These are phyloP conservation scores for Wickerhamiella cacticola DNA, from an alignment of 805 yeast genomes.

Conservation along the genomic window DNA sequence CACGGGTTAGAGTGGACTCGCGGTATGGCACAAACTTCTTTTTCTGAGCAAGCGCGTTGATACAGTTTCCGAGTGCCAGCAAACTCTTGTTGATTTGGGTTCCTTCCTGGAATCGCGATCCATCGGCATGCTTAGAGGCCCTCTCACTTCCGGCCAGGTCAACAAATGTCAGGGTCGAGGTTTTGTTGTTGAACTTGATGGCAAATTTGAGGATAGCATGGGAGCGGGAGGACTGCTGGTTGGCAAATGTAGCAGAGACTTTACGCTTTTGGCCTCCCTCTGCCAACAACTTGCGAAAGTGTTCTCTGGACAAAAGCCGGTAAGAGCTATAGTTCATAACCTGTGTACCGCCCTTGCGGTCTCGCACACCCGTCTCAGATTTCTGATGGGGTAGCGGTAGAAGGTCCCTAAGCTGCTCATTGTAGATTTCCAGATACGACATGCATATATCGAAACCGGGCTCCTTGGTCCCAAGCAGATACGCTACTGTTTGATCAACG, in stretches of 20 bases:
- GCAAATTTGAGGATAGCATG: conserved; percentile 85
- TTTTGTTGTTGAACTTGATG: conserved; percentile 27
- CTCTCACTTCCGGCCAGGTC: conserved; percentile 94
- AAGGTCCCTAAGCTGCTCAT: conserved; percentile 75
- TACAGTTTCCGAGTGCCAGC: conserved; percentile 79
- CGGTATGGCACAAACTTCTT: conserved; percentile 55
- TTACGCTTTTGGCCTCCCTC: conserved; percentile 36
- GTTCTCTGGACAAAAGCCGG: conserved; percentile 34
- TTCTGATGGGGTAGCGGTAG: conserved; percentile 36
- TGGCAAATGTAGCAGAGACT: conserved; percentile 79
- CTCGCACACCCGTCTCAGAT: conserved; percentile 39
- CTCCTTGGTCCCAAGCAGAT: conserved; percentile 53
- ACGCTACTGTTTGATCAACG: conserved; percentile 65
- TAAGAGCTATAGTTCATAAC: conserved; percentile 62
- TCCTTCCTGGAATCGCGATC: conserved; percentile 70
- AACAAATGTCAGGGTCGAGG: conserved; percentile 53
- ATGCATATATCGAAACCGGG: conserved; percentile 49
- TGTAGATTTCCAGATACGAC: conserved; percentile 70
- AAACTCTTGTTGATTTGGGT: conserved; percentile 85
- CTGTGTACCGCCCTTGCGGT: conserved; percentile 47
- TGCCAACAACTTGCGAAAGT: conserved; percentile 17
- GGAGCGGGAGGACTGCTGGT: conserved; percentile 78
- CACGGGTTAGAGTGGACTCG: conserved; percentile 77
- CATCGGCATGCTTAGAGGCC: conserved; percentile 68
- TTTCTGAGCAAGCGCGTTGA: background rate